Evolutionary conservation across 306 rosid species (phyloP).

Genomic region (Astragalus glycyphyllos): DNA sequence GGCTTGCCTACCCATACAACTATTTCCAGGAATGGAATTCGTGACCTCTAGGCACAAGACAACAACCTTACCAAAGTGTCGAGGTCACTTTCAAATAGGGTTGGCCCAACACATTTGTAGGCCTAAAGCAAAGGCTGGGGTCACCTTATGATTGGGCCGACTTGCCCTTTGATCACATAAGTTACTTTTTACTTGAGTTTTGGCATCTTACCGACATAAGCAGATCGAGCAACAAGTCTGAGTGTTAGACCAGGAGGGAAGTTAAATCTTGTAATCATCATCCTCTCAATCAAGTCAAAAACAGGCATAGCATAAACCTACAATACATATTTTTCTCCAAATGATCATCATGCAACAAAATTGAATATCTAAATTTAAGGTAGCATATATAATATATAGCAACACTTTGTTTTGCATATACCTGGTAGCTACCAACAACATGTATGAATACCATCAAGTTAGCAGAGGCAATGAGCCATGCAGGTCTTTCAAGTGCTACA

Average conservation of each 20-base stretch:
- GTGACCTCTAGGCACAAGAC: too few species aligned
- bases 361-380: neutral
- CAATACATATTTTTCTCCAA: constrained; percentile 11
- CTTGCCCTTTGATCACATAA: neutral
- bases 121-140: too few species aligned
- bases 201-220: constrained; percentile 72
- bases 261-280: constrained; percentile 60
- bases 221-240: constrained; percentile 73
- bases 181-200: constrained; percentile 4
- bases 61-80: too few species aligned
- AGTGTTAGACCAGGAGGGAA: constrained; percentile 74
- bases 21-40: too few species aligned
- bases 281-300: constrained; percentile 75
- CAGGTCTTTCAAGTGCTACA: constrained; percentile 66
- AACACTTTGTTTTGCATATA: constrained; percentile 26
- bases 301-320: constrained; percentile 95
- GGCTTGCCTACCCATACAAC: too few species aligned
- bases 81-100: too few species aligned
- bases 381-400: neutral
- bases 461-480: constrained; percentile 92
- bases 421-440: constrained; percentile 96
- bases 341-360: neutral
- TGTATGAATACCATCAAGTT: constrained; percentile 90
- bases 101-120: too few species aligned
- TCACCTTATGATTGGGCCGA: too few species aligned